These are phyloP conservation scores for Aspergillus sp. DNA, from an alignment of 2,329 filamentous ascomycete genomes.

Conservation along the genomic window DNA sequence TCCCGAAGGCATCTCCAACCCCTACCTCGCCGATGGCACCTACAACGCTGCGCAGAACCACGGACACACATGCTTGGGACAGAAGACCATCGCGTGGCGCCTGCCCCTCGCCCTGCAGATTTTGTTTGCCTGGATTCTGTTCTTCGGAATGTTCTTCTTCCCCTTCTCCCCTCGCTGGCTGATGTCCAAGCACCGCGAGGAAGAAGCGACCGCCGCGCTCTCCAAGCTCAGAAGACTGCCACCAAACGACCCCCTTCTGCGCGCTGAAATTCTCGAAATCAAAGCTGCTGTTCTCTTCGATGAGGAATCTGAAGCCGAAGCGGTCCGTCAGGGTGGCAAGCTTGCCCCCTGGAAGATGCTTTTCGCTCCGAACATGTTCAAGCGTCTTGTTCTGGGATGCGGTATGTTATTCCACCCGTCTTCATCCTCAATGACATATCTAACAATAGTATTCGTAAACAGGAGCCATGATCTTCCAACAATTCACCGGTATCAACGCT, in stretches of 20 bases:
- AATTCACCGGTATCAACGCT: conserved; percentile 54
- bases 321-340: conserved; percentile 19
- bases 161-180: conserved; percentile 78
- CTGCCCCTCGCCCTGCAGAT: conserved; percentile 56
- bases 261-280: conserved; percentile 80
- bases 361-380: conserved; percentile 32
- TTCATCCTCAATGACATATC: not conserved
- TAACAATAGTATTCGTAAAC: conserved; percentile 43
- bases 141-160: conserved; percentile 76
- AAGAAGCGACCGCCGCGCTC: conserved; percentile 65
- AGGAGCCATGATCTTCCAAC: conserved; percentile 43
- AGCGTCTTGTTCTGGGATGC: conserved; percentile 28
- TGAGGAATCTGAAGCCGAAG: conserved; percentile 66
- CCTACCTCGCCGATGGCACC: conserved; percentile 10
- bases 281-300: conserved; percentile 77
- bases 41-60: conserved; percentile 11
- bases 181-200: conserved; percentile 67
- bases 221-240: conserved; percentile 64
- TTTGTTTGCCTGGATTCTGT: conserved; percentile 65
- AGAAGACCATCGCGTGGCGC: conserved; percentile 60
- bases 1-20: conserved; percentile 13
- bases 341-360: conserved; percentile 30
- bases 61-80: conserved; percentile 29
- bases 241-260: conserved; percentile 66
- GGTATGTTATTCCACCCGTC: conserved; percentile 11